Evolutionary conservation across 1,284 basidiomycete species (phyloP).

Genomic region (Pseudozyma sp.): DNA sequence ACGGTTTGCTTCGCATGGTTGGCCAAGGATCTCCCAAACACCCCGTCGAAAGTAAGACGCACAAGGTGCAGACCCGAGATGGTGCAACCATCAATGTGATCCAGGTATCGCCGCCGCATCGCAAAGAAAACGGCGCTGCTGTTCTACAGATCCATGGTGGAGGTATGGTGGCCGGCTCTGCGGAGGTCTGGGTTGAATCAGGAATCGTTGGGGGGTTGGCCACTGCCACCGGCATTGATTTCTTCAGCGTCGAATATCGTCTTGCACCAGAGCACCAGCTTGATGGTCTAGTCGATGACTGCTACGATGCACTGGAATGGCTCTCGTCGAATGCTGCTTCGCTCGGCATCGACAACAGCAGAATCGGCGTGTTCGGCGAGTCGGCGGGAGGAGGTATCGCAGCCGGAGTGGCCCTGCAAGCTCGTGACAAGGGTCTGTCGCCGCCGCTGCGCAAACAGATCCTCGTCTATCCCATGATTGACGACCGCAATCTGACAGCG

Average conservation of each 20-base stretch:
- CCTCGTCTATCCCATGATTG: conserved; percentile 43
- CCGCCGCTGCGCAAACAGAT: conserved; percentile 35
- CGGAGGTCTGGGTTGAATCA: conserved; percentile 4
- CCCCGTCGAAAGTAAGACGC: conserved; percentile 18
- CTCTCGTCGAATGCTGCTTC: conserved; percentile 19
- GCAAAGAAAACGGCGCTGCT: conserved; percentile 16
- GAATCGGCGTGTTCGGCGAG: conserved; percentile 31
- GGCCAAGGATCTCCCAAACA: conserved; percentile 1
- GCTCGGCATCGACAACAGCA: conserved; percentile 22
- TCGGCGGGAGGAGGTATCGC: conserved; percentile 38
- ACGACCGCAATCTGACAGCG: conserved; percentile 24
- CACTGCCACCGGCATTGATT: conserved; percentile 3
- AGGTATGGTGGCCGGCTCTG: conserved; percentile 29
- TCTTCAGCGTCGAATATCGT: conserved; percentile 34
- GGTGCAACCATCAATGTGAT: conserved; percentile 23
- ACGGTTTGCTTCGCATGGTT: not conserved
- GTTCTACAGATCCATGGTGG: conserved; percentile 34
- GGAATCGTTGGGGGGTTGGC: conserved; percentile 1
- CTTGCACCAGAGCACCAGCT: conserved; percentile 25
- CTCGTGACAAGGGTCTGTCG: conserved; percentile 20
- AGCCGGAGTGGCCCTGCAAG: conserved; percentile 35
- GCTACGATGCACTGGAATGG: conserved; percentile 36
- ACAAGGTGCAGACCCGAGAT: conserved; percentile 27
- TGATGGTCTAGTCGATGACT: conserved; percentile 30
- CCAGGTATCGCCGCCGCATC: conserved; percentile 22